Evolutionary conservation across 176 grass and related monocot species (phyloP).

Genomic region (Eragrostis curvula): DNA sequence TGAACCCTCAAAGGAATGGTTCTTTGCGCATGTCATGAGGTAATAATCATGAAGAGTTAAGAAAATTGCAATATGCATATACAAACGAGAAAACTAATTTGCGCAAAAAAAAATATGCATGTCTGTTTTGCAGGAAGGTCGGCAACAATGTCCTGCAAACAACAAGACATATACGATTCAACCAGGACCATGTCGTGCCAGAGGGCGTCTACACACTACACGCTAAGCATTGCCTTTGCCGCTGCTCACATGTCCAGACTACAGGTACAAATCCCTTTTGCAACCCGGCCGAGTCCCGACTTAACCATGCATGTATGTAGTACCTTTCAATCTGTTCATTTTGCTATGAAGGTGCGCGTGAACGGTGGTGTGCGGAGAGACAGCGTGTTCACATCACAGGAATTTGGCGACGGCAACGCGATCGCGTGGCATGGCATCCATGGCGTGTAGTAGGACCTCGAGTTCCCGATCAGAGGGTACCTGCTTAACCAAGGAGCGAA

Average conservation of each 20-base stretch:
- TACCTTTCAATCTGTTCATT: too few species aligned
- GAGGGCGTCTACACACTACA: conserved; percentile 56
- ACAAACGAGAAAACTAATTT: too few species aligned
- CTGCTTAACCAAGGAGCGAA: conserved; percentile 56
- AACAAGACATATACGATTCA: conserved; percentile 59
- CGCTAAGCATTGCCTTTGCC: conserved; percentile 51
- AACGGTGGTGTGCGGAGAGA: neutral
- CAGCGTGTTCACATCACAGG: conserved; percentile 30
- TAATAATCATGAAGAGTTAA: neutral
- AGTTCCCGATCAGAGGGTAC: conserved; percentile 36
- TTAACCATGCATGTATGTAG: too few species aligned
- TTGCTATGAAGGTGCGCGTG: neutral
- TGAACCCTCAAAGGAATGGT: conserved; percentile 77
- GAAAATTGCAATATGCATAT: too few species aligned
- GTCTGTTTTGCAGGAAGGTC: conserved; percentile 38
- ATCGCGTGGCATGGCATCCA: conserved; percentile 69
- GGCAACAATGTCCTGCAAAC: conserved; percentile 23
- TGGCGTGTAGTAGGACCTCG: conserved; percentile 52
- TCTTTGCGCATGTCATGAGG: conserved; percentile 84
- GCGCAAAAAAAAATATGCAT: neutral
- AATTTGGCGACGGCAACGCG: conserved; percentile 60
- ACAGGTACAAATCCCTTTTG: conserved; percentile 30
- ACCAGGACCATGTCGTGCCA: neutral
- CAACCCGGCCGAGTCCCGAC: too few species aligned
- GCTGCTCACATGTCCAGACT: conserved; percentile 51